Evolutionary conservation across 2,329 filamentous ascomycete genomes (phyloP), one percentile per base, ranked within the genome.

Genomic region (Knufia fluminis): DNA sequence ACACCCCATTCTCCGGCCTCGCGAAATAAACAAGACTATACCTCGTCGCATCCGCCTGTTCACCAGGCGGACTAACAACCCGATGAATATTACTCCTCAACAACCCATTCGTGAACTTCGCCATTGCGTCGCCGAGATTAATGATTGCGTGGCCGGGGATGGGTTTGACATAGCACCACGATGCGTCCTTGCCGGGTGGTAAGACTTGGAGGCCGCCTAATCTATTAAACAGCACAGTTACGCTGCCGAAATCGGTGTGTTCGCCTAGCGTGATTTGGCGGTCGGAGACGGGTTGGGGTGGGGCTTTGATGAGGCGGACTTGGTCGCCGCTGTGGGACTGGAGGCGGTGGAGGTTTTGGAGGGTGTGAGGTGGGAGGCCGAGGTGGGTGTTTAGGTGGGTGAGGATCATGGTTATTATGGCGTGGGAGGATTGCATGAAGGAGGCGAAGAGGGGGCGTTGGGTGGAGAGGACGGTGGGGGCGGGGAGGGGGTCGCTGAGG

Each of bases 161-260:
- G 0, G 77, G 76, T 16, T 68, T 66, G 0, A 80, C 75, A 53
- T 75, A 79, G 14, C 66, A 63, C 76, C 76, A 80, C 23, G 68
- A 60, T 8, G 63, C 63, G 47, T 66, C 64, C 3, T 57, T 55
- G 0, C 62, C 62, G 0, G 73, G 73, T 0, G 71, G 67, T 2
- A 73, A 64, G 2, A 79, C 71, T 57, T 79, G 76, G 6, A 79
- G 64, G 0, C 76, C 76, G 0, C 76, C 76, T 1, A 79, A 60
- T 0, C 73, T 68, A 61, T 78, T 79, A 61, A 79, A 77, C 1
- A 80, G 67, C 3, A 79, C 62, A 0, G 77, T 79, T 4, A 79
- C 66, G 46, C 67, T 72, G 40, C 75, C 76, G 54, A 78, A 78
- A 55, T 79, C 77, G 1, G 75, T 78, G 57, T 80, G 77, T 49